Evolutionary conservation across 192 early-diverging fungal genomes (phyloP).

Genomic region (Rhizoclosmatium sp.): DNA sequence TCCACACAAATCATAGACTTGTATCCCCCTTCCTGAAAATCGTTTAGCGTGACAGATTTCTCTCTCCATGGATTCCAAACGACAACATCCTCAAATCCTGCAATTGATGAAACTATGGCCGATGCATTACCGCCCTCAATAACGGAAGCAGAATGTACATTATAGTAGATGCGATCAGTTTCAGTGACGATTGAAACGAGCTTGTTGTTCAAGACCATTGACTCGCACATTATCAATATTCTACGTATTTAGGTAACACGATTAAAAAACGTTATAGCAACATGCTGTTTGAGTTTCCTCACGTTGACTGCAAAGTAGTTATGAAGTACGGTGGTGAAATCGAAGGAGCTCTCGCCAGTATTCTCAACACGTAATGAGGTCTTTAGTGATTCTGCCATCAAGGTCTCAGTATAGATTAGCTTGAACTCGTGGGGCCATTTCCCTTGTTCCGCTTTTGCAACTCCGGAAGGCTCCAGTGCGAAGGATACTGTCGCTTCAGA

Average conservation of each 20-base stretch:
- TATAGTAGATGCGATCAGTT: slow-evolving; percentile 85
- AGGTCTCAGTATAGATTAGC: slow-evolving; percentile 80
- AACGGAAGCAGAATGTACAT: slow-evolving; percentile 59
- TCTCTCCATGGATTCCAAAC: slow-evolving; percentile 98
- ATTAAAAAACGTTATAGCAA: neutral
- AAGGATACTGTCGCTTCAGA: slow-evolving; percentile 60
- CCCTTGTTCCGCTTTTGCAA: slow-evolving; percentile 61
- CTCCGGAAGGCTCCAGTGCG: slow-evolving; percentile 61
- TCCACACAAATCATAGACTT: slow-evolving; percentile 92
- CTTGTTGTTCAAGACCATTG: slow-evolving; percentile 64
- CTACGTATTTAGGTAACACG: slow-evolving; percentile 18
- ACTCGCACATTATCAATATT: slow-evolving; percentile 71
- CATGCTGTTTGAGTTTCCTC: neutral
- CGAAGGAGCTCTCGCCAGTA: slow-evolving; percentile 68
- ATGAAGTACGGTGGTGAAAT: slow-evolving; percentile 89
- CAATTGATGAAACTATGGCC: neutral
- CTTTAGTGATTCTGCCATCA: slow-evolving; percentile 71
- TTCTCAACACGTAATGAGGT: slow-evolving; percentile 81
- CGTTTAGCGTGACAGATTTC: slow-evolving; percentile 84
- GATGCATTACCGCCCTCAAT: slow-evolving; percentile 36
- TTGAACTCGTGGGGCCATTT: slow-evolving; percentile 78
- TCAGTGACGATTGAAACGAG: slow-evolving; percentile 70
- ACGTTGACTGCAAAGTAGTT: slow-evolving; percentile 80
- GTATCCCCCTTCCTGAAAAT: slow-evolving; percentile 87
- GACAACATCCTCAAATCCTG: slow-evolving; percentile 60